Conservation (phyloP, 1,139 yeast species). For the Geotrichum phurueaensis region DNA sequence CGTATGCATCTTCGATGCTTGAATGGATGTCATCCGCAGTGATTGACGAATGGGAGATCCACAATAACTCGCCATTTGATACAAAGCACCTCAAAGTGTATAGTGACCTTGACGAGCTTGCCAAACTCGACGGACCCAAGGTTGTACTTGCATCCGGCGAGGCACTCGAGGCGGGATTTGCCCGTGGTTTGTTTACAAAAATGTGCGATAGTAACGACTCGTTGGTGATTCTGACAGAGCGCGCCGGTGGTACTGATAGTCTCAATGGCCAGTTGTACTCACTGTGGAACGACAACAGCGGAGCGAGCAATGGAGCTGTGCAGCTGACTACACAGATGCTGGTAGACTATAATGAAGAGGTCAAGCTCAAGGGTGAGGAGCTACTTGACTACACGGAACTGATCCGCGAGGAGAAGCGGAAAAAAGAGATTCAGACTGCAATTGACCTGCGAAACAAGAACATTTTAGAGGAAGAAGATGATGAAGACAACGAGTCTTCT, state of each 20-base stretch:
- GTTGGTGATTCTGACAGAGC: constrained; percentile 70
- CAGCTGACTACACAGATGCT: constrained; percentile 25
- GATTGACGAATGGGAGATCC: constrained; percentile 73
- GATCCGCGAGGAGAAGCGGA: constrained; percentile 38
- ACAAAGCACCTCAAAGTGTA: constrained; percentile 49
- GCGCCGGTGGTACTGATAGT: constrained; percentile 39
- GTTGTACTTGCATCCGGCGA: constrained; percentile 77
- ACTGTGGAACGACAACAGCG: constrained; percentile 45
- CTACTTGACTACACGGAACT: constrained; percentile 30
- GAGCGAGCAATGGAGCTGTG: constrained; percentile 16
- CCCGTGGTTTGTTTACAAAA: constrained; percentile 51
- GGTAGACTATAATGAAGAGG: constrained; percentile 25
- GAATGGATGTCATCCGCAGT: constrained; percentile 92
- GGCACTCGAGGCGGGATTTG: constrained; percentile 60
- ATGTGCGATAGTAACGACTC: constrained; percentile 61
- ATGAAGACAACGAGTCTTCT: constrained; percentile 30
- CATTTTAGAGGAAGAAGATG: constrained; percentile 45
- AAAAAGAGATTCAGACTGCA: constrained; percentile 48
- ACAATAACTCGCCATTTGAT: constrained; percentile 63
- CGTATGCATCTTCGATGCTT: constrained; percentile 79
- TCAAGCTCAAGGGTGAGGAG: constrained; percentile 35
- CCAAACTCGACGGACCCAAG: constrained; percentile 59
- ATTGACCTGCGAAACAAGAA: constrained; percentile 52
- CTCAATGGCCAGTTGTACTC: constrained; percentile 45
- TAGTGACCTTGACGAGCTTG: constrained; percentile 53